Base-by-base conservation (phyloP, 2,329 filamentous ascomycete genomes). In the Aspergillus sp. region DNA sequence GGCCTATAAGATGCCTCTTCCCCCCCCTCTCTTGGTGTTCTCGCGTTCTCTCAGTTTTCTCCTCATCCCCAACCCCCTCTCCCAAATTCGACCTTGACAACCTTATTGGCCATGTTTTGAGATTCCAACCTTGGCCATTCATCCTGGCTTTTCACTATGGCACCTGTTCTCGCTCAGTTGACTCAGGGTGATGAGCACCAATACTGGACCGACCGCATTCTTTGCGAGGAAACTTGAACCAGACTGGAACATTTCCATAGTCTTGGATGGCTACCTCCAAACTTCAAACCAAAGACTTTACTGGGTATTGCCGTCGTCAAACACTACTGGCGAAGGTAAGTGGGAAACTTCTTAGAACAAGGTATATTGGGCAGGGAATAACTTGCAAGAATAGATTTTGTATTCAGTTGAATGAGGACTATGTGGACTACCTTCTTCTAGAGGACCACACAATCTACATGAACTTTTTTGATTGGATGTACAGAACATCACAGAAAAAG, bases 151-250 rank as follows among this genome's bases (percentile, higher is more conserved):
- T 32, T 34, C 42, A 41, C 42, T 42, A 57, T 60, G 39, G 43
- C 48, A 19, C 35, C 35, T 19, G 2, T 7, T 27, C 5, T 19
- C 7, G 5, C 8, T 6, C 35, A n/a, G 2, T 19, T 19, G 8
- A 19, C 35, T 27, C 12, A 8, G 2, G n/a, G n/a, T 8, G 19
- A 27, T 42, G 35, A 61, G 46, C 47, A 57, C 40, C 28, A 62
- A 32, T 55, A 48, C 51, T 59, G 32, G 58, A 58, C 51, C 9
- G 42, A 61, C 36, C 52, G 51, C 1, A 61, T 61, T 29, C 58
- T 60, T 41, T 60, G 39, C 41, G 47, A 59, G 41, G 54, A 60
- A 44, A 60, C 56, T 47, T 42, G 40, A 55, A 49, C 53, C 5
- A 60, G 57, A 46, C 45, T 60, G 1, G 19, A 61, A 44, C 29